A percentile compares a stretch with the other conserved stretches of the same genome.
Evolutionary conservation across 164 flowering plant species (phyloP).

Genomic region (Euptelea pleiosperma): DNA sequence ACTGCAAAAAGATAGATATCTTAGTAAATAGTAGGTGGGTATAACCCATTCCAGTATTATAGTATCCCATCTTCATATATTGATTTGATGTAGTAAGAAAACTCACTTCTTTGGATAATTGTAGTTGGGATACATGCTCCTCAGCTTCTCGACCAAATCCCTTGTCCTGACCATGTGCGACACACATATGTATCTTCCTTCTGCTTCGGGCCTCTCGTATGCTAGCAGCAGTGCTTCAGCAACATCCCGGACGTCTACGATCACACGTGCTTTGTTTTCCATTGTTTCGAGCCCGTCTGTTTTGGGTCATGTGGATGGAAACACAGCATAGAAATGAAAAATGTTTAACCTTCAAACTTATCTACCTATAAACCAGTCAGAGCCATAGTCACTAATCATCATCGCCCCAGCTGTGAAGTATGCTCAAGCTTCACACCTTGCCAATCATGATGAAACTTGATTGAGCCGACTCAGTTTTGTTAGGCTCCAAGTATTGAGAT

Average conservation of each 20-base stretch:
- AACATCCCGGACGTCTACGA: slow-evolving; percentile 52
- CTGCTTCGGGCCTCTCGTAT: slow-evolving; percentile 46
- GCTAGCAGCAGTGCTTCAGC: slow-evolving; percentile 41
- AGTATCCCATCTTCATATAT: not conserved
- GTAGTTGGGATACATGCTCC: slow-evolving; percentile 36
- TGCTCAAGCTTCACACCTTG: too few species aligned
- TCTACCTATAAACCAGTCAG: too few species aligned
- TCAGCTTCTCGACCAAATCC: slow-evolving; percentile 31
- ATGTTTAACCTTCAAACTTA: too few species aligned
- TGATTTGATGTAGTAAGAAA: not conserved
- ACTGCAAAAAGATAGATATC: slow-evolving; percentile 1
- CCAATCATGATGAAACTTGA: too few species aligned
- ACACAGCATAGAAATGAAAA: not conserved
- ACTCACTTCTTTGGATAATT: slow-evolving; percentile 41
- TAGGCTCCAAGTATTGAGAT: too few species aligned
- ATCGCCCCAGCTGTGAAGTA: too few species aligned
- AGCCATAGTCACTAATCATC: too few species aligned
- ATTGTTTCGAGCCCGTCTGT: slow-evolving; percentile 33
- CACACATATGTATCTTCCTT: slow-evolving; percentile 47
- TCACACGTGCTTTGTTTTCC: slow-evolving; percentile 13
- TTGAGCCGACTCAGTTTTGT: too few species aligned
- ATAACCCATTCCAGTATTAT: not conserved
- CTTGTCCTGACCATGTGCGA: slow-evolving; percentile 14
- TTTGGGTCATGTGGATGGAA: not conserved
- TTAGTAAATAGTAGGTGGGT: not conserved